Evolutionary conservation across 2,329 filamentous ascomycete species (phyloP).

Genomic region (Alternaria alternata): DNA sequence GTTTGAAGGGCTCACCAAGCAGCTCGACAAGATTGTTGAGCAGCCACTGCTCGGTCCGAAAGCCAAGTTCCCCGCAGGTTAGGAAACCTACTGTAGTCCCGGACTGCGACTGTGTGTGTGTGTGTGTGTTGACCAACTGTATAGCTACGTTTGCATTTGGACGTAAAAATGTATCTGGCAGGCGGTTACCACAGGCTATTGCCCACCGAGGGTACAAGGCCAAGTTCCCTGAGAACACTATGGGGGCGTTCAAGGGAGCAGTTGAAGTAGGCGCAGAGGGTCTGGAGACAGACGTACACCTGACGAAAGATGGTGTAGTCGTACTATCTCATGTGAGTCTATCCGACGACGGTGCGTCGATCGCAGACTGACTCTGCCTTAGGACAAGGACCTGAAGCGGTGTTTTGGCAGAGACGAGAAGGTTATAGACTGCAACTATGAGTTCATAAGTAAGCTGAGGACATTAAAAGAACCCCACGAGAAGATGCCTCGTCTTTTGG

Average conservation of each 20-base stretch:
- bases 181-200: conserved; percentile 71
- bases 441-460: conserved; percentile 71
- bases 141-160: conserved; percentile 48
- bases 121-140: conserved; percentile 23
- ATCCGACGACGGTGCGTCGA: not conserved
- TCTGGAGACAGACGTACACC: conserved; percentile 86
- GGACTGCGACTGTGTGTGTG: not conserved
- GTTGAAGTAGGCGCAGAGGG: conserved; percentile 78
- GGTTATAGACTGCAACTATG: conserved; percentile 80
- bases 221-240: conserved; percentile 83
- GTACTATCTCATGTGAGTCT: conserved; percentile 78
- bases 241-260: conserved; percentile 79
- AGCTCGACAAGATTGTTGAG: conserved; percentile 47
- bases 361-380: conserved; percentile 14
- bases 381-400: conserved; percentile 79
- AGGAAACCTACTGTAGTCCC: not conserved
- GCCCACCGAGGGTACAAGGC: conserved; percentile 83
- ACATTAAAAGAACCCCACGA: conserved; percentile 74
- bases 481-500: conserved; percentile 75
- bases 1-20: conserved; percentile 45
- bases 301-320: conserved; percentile 82
- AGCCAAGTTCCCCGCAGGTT: conserved; percentile 42
- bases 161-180: conserved; percentile 46
- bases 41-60: conserved; percentile 44
- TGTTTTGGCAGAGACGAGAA: conserved; percentile 80